These are phyloP conservation scores for Yarrowia divulgata DNA, from an alignment of 805 yeast genomes.

Conservation along the genomic window DNA sequence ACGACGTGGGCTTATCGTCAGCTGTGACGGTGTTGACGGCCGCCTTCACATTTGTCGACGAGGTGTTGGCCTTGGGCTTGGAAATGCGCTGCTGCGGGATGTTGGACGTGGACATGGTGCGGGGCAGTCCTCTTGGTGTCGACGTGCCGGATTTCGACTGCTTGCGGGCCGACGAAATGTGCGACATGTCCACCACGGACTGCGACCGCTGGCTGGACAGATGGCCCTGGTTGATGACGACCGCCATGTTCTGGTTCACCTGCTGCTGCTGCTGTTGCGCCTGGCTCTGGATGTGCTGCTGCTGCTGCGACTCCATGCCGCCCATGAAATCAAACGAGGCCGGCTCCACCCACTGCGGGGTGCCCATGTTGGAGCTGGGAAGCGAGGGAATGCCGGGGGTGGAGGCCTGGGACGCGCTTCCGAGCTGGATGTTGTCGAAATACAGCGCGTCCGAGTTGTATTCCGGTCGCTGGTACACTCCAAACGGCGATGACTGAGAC, in stretches of 20 bases:
- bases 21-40: constrained; percentile 4
- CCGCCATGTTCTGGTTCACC: constrained; percentile 5
- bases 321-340: constrained; percentile 14
- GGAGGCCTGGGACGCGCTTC: constrained; percentile 13
- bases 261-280: constrained; percentile 1
- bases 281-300: background rate
- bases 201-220: constrained; percentile 8
- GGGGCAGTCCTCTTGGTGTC: constrained; percentile 8
- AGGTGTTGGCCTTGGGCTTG: constrained; percentile 17
- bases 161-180: constrained; percentile 5
- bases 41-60: background rate
- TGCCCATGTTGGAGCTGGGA: constrained; percentile 16
- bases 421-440: constrained; percentile 11
- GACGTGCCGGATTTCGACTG: constrained; percentile 24
- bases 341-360: constrained; percentile 31
- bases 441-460: constrained; percentile 14
- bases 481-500: constrained; percentile 16
- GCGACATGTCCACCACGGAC: constrained; percentile 25
- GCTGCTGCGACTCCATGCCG: background rate
- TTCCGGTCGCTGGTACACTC: constrained; percentile 25
- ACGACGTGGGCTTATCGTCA: constrained; percentile 51
- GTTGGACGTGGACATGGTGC: constrained; percentile 28
- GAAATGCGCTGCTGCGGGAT: constrained; percentile 25
- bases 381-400: constrained; percentile 13
- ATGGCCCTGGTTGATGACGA: constrained; percentile 19